A percentile compares a stretch with the other conserved stretches of the same genome.
Evolutionary conservation across 2,329 filamentous ascomycete genomes (phyloP).

Genomic region (Fusarium sp.): DNA sequence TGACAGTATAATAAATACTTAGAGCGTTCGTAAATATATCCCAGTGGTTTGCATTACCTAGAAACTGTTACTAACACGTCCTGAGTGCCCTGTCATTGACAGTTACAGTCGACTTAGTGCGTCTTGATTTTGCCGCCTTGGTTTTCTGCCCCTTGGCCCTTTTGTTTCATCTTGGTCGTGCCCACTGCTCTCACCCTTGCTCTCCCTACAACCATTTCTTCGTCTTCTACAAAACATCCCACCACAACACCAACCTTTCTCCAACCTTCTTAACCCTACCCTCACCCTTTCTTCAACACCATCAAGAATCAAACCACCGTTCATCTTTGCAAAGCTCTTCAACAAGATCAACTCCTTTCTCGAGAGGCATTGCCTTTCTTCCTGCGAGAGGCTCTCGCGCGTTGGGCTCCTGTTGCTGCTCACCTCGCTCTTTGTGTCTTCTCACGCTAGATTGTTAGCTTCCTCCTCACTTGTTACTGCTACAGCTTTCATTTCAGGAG

Average conservation of each 20-base stretch:
- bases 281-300: background rate
- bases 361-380: background rate
- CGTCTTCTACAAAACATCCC: background rate
- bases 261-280: slow-evolving; percentile 2
- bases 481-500: background rate
- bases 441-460: slow-evolving; percentile 1
- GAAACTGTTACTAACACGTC: background rate
- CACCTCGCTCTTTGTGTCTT: slow-evolving; percentile 1
- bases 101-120: background rate
- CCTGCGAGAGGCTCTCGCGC: background rate
- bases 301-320: slow-evolving; percentile 8
- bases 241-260: slow-evolving; percentile 4
- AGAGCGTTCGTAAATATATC: background rate
- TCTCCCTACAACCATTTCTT: background rate
- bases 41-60: background rate
- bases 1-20: background rate
- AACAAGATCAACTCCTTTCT: background rate
- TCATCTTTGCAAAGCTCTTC: background rate
- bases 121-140: slow-evolving; percentile 1
- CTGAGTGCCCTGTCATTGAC: background rate
- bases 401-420: slow-evolving; percentile 1
- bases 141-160: slow-evolving; percentile 6
- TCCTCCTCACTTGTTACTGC: background rate
- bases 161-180: slow-evolving; percentile 3
- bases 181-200: background rate